Conservation (phyloP, 805 yeast species). For the Ogataea polymorpha region DNA sequence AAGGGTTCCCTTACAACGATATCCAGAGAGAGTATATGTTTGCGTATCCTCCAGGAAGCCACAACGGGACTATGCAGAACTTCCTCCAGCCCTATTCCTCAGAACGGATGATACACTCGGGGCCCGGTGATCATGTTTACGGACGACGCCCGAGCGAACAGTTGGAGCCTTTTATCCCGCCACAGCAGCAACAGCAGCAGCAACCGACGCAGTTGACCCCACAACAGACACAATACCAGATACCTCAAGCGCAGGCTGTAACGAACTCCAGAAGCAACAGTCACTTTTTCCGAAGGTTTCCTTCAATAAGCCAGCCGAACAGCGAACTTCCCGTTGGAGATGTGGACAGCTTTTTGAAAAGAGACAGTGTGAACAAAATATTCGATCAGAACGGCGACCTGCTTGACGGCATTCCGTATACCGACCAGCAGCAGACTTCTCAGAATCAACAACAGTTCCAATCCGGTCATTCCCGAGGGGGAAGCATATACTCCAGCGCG, state of each 20-base stretch:
- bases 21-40: constrained; percentile 28
- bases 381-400: constrained; percentile 28
- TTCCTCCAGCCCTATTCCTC: constrained; percentile 27
- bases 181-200: constrained; percentile 11
- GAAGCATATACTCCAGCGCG: constrained; percentile 21
- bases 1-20: constrained; percentile 24
- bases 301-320: constrained; percentile 29
- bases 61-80: constrained; percentile 17
- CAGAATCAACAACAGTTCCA: constrained; percentile 10
- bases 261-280: constrained; percentile 29
- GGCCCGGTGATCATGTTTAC: constrained; percentile 25
- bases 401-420: constrained; percentile 27
- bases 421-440: constrained; percentile 20
- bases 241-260: constrained; percentile 17
- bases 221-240: constrained; percentile 14
- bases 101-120: constrained; percentile 23
- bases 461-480: too few relatives aligned
- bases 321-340: constrained; percentile 29
- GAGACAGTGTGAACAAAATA: constrained; percentile 32
- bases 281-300: constrained; percentile 30
- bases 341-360: constrained; percentile 35
- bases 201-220: constrained; percentile 15
- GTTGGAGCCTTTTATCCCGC: constrained; percentile 44
- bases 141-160: constrained; percentile 48
- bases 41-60: constrained; percentile 24